Evolutionary conservation across 179 eudicot genomes (phyloP), one percentile per base, ranked within the genome.

Genomic region (Nepenthes alata): DNA sequence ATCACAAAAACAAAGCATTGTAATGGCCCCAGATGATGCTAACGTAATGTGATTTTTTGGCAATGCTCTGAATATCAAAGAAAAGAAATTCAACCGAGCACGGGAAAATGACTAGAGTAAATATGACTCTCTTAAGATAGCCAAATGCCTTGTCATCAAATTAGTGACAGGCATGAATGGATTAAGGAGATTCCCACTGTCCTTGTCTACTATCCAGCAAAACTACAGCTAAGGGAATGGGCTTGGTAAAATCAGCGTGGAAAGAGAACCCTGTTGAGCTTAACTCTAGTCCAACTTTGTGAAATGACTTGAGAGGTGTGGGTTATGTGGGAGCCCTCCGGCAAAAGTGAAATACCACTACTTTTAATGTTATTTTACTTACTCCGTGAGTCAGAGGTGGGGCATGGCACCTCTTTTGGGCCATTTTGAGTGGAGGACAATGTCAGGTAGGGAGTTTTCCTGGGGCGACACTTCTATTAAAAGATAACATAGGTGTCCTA

Each of bases 81-180:
- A 74, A 78, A 74, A 77, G 82, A 77, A 81, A 81, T 81, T 77
- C 78, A 81, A 78, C 82, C 82, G 75, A 81, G 78, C 78, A 70
- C 80, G 80, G 80, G 83, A 75, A 78, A 78, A 81, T 71, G 80
- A 73, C 78, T 70, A 77, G 75, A 75, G 83, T 78, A 81, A 81
- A 77, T 78, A 78, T 81, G 80, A 78, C 80, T 81, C 80, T 81
- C 83, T 81, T 78, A 81, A 81, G 85, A 80, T 80, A 77, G 78
- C 79, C 79, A 80, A 77, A 80, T 80, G 79, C 79, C 81, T 77
- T 76, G 73, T 64, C 75, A 75, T 75, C 79, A 63, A 75, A 71
- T 75, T 75, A 52, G 16, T 52, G 55, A 52, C 35, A 3, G 3
- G 35, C 15, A 52, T 52, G 35, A 52, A 52, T 52, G 55, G 55